Evolutionary conservation across 495 filamentous ascomycete species (phyloP).

Genomic region (Lasiosphaeria ovina): DNA sequence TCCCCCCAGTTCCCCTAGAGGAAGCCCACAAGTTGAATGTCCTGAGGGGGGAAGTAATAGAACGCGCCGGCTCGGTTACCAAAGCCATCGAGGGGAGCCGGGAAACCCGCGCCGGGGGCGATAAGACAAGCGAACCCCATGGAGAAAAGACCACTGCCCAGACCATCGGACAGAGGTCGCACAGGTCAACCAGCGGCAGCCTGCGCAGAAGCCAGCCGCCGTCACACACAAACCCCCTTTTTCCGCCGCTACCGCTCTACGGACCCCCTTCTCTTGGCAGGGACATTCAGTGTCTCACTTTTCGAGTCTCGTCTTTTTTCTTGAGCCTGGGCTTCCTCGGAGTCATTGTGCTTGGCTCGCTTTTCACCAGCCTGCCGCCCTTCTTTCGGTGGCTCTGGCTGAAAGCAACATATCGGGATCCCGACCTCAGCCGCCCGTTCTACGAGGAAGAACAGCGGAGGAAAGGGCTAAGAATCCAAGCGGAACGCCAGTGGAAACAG

Average conservation of each 20-base stretch:
- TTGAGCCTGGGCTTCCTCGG: constrained; percentile 74
- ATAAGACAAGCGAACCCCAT: not conserved
- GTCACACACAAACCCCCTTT: constrained; percentile 74
- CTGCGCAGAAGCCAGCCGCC: constrained; percentile 52
- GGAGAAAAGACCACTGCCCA: constrained; percentile 4
- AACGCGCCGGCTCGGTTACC: constrained; percentile 13
- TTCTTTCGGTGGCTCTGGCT: constrained; percentile 46
- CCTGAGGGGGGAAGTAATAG: constrained; percentile 52
- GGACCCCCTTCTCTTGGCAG: constrained; percentile 65
- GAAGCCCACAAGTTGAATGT: constrained; percentile 68
- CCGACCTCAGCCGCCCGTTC: constrained; percentile 62
- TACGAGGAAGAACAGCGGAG: constrained; percentile 61
- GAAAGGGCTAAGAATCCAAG: constrained; percentile 51
- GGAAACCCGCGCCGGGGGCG: constrained; percentile 5
- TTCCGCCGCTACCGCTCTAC: constrained; percentile 84
- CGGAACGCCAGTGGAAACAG: constrained; percentile 60
- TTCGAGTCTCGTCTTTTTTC: constrained; percentile 65
- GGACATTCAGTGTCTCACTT: constrained; percentile 60
- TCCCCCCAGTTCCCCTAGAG: constrained; percentile 62
- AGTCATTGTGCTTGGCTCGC: constrained; percentile 70
- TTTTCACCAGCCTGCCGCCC: constrained; percentile 58
- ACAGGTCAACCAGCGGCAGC: constrained; percentile 33
- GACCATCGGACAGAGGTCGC: constrained; percentile 12
- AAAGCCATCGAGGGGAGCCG: constrained; percentile 23
- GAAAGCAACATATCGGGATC: constrained; percentile 54